Base-by-base conservation (phyloP, 257 asterid species). In the Anisodus tanguticus region DNA sequence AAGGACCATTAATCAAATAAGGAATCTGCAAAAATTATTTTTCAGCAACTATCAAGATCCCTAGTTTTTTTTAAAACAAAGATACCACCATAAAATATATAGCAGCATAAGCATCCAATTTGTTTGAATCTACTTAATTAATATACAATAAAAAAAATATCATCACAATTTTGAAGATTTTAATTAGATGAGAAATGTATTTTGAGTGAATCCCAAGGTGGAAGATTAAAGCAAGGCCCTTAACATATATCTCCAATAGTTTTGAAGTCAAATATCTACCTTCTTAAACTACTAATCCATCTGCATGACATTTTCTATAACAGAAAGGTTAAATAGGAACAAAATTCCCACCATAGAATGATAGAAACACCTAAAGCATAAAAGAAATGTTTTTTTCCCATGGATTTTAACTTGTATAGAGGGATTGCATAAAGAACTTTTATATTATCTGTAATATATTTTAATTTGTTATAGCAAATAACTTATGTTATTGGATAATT, bases 241-340 rank as follows among this genome's bases (percentile, higher is more conserved):
- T 22, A 22, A 22, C 26, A 22, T 70, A 2, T 70, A 9, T 70
- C 9, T 43, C 5, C 79, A 70, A 70, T 63, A 8, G 15, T 8
- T 63, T 1, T 37, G 26, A 69, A 39, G 77, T 13, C 49, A 37
- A 67, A 8, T 51, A 53, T 49, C 12, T 53, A 22, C 60, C 17
- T 49, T 76, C 22, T n/a, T 49, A 76, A 76, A 76, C 22, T 49
- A 74, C 62, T 22, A 51, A 45, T 74, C 53, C 37, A 68, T 15
- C 81, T 74, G 17, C 81, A 74, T 49, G 81, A 74, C 11, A 19
- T 1, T 74, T 70, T 67, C 43, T 0, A n/a, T 10, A n/a, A 71
- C 0, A 45, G 3, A 72, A 5, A 6, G 31, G n/a, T 72, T 5
- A 76, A 47, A 4, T 49, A 12, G 22, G 81, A 15, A 76, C 45